phyloP scores from a whole-genome alignment of 148 eudicot genomes.

The Rhododendron simsii region DNA sequence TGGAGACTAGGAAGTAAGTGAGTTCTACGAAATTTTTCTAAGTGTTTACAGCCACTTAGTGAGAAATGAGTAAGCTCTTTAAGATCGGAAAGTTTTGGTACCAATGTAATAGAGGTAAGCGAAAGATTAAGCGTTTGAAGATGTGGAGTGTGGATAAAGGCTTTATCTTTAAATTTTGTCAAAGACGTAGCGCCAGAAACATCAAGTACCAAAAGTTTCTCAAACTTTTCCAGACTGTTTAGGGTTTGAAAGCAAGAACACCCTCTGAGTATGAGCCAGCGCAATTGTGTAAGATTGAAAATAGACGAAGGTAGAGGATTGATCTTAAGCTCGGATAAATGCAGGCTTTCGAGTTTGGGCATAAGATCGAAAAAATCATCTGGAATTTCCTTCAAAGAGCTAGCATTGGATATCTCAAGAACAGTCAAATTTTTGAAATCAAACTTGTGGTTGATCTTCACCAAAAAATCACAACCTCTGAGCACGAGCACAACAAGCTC shows the following conservation, averaged over 20 bases:
- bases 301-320: conserved; percentile 16
- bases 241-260: conserved; percentile 17
- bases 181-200: conserved; percentile 23
- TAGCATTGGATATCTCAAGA: conserved; percentile 30
- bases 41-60: conserved; percentile 6
- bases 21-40: conserved; percentile 15
- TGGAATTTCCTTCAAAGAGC: conserved; percentile 1
- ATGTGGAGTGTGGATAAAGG: neutral
- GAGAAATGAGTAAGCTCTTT: conserved; percentile 27
- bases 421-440: neutral
- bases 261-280: conserved; percentile 24
- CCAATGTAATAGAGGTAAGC: conserved; percentile 10
- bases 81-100: conserved; percentile 14
- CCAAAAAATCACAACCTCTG: conserved; percentile 27
- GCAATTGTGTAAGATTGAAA: conserved; percentile 14
- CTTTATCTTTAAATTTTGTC: neutral
- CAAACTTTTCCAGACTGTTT: conserved; percentile 1
- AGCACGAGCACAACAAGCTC: conserved; percentile 25
- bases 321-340: conserved; percentile 22
- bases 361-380: conserved; percentile 8
- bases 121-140: conserved; percentile 33
- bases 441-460: neutral
- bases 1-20: conserved; percentile 1
- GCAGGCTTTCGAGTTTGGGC: conserved; percentile 20
- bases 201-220: conserved; percentile 22